phyloP scores from a whole-genome alignment of 768 basidiomycete genomes.

The Lyophyllum shimeji region DNA sequence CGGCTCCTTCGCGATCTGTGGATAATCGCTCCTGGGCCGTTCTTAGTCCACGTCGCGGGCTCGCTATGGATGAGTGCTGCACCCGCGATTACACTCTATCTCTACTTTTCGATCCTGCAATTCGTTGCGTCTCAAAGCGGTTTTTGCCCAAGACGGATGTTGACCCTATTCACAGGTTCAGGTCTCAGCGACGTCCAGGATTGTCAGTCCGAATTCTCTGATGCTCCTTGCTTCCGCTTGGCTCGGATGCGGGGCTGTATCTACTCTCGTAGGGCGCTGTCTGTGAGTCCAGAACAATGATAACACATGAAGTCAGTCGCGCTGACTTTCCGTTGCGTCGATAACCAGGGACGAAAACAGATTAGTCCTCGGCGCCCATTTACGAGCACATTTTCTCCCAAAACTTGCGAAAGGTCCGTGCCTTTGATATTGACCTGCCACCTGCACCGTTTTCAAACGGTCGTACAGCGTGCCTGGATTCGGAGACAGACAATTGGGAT shows the following conservation, averaged over 20 bases:
- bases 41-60: slow-evolving; percentile 25
- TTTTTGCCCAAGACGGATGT: not conserved
- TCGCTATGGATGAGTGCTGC: slow-evolving; percentile 29
- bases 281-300: slow-evolving; percentile 8
- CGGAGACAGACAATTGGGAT: slow-evolving; percentile 17
- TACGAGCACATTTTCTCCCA: slow-evolving; percentile 39
- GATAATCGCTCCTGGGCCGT: slow-evolving; percentile 17
- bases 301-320: not conserved
- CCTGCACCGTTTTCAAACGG: not conserved
- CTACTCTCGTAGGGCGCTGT: not conserved
- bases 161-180: not conserved
- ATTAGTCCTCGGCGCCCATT: slow-evolving; percentile 24
- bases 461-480: slow-evolving; percentile 25
- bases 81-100: slow-evolving; percentile 34
- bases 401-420: slow-evolving; percentile 33
- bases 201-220: not conserved
- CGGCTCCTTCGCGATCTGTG: slow-evolving; percentile 26
- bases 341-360: slow-evolving; percentile 17
- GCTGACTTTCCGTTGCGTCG: not conserved
- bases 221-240: not conserved
- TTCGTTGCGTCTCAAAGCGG: slow-evolving; percentile 16
- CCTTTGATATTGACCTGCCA: not conserved
- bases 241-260: not conserved
- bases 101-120: slow-evolving; percentile 30
- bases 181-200: not conserved